A percentile compares a stretch with the other conserved stretches of the same genome.
phyloP scores from a whole-genome alignment of 306 rosid genomes.

The Medicago ruthenica region DNA sequence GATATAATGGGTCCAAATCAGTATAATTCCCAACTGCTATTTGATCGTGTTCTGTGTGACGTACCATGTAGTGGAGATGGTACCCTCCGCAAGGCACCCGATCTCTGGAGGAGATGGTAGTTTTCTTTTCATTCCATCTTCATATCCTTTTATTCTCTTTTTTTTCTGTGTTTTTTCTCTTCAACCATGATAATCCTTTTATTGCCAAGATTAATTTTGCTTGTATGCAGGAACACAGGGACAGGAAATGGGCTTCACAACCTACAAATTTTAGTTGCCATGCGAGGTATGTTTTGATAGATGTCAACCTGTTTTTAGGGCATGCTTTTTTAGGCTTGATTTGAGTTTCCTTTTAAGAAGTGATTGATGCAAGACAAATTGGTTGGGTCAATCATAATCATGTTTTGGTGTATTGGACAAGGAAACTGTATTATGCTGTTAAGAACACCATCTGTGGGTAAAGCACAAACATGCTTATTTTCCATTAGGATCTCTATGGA shows the following conservation, averaged over 20 bases:
- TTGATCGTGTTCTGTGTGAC: slow-evolving; percentile 92
- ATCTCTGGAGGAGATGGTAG: slow-evolving; percentile 97
- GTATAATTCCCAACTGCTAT: slow-evolving; percentile 57
- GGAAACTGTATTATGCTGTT: slow-evolving; percentile 9
- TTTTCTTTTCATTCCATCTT: slow-evolving; percentile 26
- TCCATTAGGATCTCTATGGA: background rate
- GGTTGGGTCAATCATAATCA: slow-evolving; percentile 12
- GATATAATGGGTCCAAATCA: slow-evolving; percentile 46
- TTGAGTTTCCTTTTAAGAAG: slow-evolving; percentile 17
- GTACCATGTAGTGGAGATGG: slow-evolving; percentile 99
- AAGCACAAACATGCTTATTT: slow-evolving; percentile 24
- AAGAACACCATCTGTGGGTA: background rate
- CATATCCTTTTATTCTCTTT: background rate
- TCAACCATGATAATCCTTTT: slow-evolving; percentile 11
- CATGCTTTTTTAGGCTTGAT: slow-evolving; percentile 17
- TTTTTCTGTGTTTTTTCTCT: background rate
- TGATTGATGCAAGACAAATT: slow-evolving; percentile 18
- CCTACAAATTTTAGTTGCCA: slow-evolving; percentile 85
- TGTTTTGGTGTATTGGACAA: slow-evolving; percentile 26
- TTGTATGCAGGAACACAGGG: slow-evolving; percentile 76
- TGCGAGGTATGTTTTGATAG: slow-evolving; percentile 51
- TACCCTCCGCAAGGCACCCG: slow-evolving; percentile 98
- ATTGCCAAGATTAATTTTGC: slow-evolving; percentile 34
- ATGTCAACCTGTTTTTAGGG: slow-evolving; percentile 20
- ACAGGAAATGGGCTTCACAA: slow-evolving; percentile 82